Evolutionary conservation across 768 basidiomycete genomes (phyloP).

Genomic region (Phylloporus sp.): DNA sequence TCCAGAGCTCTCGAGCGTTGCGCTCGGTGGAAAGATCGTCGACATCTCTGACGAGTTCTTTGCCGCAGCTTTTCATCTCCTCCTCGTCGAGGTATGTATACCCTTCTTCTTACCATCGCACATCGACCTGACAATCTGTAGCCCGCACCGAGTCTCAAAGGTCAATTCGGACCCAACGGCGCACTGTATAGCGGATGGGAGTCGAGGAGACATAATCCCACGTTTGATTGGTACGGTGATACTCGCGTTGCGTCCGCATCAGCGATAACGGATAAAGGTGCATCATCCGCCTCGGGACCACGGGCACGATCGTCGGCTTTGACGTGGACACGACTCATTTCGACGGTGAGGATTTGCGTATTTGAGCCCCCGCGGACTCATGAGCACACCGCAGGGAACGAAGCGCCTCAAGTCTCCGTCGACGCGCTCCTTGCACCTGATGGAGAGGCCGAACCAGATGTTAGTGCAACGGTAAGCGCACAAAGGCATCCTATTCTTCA

Average conservation of each 20-base stretch:
- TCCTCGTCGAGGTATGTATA: constrained; percentile 75
- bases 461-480: constrained; percentile 48
- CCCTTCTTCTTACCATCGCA: background rate
- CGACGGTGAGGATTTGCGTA: constrained; percentile 49
- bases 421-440: constrained; percentile 47
- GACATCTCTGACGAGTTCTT: constrained; percentile 95
- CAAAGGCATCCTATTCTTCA: background rate
- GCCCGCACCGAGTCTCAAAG: constrained; percentile 86
- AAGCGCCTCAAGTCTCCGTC: constrained; percentile 79
- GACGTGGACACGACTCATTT: constrained; percentile 97
- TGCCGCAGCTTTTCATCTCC: constrained; percentile 75
- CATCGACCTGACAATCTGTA: constrained; percentile 27
- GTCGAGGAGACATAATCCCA: constrained; percentile 79
- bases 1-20: constrained; percentile 83
- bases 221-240: constrained; percentile 72
- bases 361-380: background rate
- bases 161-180: constrained; percentile 96
- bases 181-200: constrained; percentile 97
- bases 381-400: constrained; percentile 53
- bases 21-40: constrained; percentile 70
- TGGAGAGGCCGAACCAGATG: constrained; percentile 38
- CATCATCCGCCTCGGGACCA: constrained; percentile 81
- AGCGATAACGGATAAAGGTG: constrained; percentile 48
- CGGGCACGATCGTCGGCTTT: constrained; percentile 70
- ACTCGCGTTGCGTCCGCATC: too few species aligned